Conservation (phyloP, 1,139 yeast genomes). For the Debaryomyces sp. region DNA sequence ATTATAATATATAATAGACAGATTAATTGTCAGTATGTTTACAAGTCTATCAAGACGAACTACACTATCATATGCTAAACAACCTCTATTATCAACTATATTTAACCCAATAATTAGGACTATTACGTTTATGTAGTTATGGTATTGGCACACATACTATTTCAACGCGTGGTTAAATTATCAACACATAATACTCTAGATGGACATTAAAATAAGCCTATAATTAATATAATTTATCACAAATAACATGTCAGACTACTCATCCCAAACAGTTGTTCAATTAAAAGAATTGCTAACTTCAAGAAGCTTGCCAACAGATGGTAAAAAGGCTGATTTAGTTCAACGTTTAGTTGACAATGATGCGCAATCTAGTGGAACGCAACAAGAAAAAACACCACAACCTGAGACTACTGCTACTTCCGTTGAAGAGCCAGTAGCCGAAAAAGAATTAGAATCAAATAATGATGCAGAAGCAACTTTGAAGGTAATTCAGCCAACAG, state of each 20-base stretch:
- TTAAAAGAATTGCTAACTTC: conserved; percentile 75
- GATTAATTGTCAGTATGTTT: not conserved
- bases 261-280: conserved; percentile 77
- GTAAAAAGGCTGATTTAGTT: conserved; percentile 83
- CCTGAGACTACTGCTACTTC: conserved; percentile 11
- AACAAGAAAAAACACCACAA: conserved; percentile 14
- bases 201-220: not conserved
- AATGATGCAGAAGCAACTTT: conserved; percentile 13
- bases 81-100: not conserved
- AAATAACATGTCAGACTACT: conserved; percentile 55
- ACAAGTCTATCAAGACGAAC: not conserved
- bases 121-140: not conserved
- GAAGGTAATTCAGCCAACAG: conserved; percentile 18
- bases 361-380: conserved; percentile 12
- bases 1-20: not conserved
- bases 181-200: not conserved
- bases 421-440: conserved; percentile 10
- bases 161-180: conserved; percentile 9
- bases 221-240: conserved; percentile 4
- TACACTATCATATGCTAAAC: not conserved
- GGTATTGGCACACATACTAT: conserved; percentile 6
- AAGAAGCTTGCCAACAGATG: conserved; percentile 70
- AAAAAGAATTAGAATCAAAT: conserved; percentile 5
- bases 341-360: conserved; percentile 58
- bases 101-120: not conserved